Conservation (phyloP, 2,329 filamentous ascomycete species). For the Monosporascus sp. region DNA sequence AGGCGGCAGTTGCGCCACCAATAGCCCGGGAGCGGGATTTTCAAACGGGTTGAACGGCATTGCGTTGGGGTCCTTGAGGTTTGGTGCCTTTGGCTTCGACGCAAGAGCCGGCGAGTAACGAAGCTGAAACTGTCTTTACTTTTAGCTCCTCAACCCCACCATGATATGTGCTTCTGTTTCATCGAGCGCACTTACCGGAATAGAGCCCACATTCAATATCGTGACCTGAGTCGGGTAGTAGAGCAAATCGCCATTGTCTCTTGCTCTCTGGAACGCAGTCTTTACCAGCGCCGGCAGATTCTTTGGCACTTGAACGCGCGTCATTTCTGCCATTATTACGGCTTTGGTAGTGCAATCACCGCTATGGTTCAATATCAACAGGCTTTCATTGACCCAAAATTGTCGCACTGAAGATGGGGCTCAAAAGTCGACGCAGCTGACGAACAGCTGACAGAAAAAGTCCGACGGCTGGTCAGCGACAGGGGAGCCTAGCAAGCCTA, state of each 20-base stretch:
- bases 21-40: constrained; percentile 46
- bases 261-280: neutral
- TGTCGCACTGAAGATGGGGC: too few relatives aligned
- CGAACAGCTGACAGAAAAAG: too few relatives aligned
- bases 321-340: neutral
- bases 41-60: constrained; percentile 60
- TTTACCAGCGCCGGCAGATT: neutral
- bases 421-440: too few relatives aligned
- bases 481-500: too few relatives aligned
- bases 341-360: neutral
- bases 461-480: too few relatives aligned
- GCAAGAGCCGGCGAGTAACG: constrained; percentile 65
- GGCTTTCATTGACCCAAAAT: too few relatives aligned
- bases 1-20: constrained; percentile 49
- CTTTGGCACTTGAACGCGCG: neutral
- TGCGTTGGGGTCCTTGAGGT: constrained; percentile 31
- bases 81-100: constrained; percentile 54
- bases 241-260: neutral
- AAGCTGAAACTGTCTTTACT: constrained; percentile 56
- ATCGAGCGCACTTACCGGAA: constrained; percentile 33
- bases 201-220: constrained; percentile 13
- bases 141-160: neutral
- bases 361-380: too few relatives aligned
- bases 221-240: neutral
- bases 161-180: neutral